Percentiles rank a stretch among this genome's conserved stretches.
These are phyloP conservation scores for Mycothermus thermophilus DNA, from an alignment of 495 filamentous ascomycete genomes.

Conservation along the genomic window DNA sequence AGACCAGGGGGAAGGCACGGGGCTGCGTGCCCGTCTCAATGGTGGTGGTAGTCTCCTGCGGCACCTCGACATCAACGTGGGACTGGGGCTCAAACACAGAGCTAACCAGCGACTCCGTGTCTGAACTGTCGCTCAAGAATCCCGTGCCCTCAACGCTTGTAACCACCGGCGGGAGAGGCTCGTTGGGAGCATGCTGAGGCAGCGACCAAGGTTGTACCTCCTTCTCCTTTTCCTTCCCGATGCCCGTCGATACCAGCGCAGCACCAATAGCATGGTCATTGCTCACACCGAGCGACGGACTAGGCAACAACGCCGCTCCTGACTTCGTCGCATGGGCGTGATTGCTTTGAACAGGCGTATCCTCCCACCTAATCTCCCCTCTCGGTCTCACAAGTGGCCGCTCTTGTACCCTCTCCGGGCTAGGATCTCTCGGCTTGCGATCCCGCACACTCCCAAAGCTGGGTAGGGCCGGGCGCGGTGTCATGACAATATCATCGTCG, in stretches of 20 bases:
- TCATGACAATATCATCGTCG: slow-evolving; percentile 52
- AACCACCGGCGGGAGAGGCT: slow-evolving; percentile 52
- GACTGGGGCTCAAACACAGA: slow-evolving; percentile 10
- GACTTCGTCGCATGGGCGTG: too few species aligned
- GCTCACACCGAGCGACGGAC: slow-evolving; percentile 30
- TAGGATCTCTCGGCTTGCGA: slow-evolving; percentile 25
- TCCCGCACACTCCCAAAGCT: slow-evolving; percentile 72
- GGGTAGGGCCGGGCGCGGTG: slow-evolving; percentile 61
- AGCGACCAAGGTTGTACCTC: not conserved
- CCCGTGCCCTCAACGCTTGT: slow-evolving; percentile 49
- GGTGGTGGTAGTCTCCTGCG: too few species aligned
- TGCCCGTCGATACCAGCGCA: too few species aligned
- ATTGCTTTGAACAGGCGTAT: not conserved
- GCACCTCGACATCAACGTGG: too few species aligned
- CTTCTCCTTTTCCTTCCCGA: too few species aligned
- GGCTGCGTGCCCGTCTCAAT: too few species aligned
- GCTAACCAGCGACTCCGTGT: slow-evolving; percentile 5
- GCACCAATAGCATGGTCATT: slow-evolving; percentile 50
- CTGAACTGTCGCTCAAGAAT: slow-evolving; percentile 36
- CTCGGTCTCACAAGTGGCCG: slow-evolving; percentile 38
- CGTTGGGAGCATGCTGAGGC: slow-evolving; percentile 26
- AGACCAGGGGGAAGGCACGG: too few species aligned
- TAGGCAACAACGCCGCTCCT: slow-evolving; percentile 5
- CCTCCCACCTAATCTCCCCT: slow-evolving; percentile 16
- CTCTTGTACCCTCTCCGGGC: slow-evolving; percentile 18